Conservation (phyloP, 2,329 filamentous ascomycete species). For the Trichoderma aggressivum region DNA sequence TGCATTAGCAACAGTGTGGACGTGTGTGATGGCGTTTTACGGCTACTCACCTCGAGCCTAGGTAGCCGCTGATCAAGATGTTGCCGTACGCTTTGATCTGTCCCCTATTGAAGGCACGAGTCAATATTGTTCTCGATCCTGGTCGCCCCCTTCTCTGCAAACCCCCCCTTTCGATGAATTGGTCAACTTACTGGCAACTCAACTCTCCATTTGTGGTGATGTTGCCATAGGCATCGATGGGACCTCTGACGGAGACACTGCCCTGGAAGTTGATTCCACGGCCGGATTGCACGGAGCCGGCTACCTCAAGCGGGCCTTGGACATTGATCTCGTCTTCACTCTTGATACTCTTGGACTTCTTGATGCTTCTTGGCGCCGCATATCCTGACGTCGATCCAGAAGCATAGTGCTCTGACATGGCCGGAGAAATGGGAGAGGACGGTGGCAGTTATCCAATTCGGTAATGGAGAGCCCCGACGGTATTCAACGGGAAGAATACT, state of each 20-base stretch:
- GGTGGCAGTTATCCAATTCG: background rate
- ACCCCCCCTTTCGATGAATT: constrained; percentile 33
- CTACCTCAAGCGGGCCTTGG: constrained; percentile 45
- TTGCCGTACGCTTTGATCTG: constrained; percentile 47
- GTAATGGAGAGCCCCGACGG: background rate
- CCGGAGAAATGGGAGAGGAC: background rate
- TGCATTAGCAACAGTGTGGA: background rate
- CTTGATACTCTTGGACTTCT: constrained; percentile 39
- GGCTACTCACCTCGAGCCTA: constrained; percentile 36
- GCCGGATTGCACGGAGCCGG: constrained; percentile 45
- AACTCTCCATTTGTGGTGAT: constrained; percentile 42
- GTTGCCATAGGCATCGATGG: constrained; percentile 46
- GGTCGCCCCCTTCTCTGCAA: background rate
- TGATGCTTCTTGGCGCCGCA: constrained; percentile 25
- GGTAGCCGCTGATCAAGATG: constrained; percentile 40
- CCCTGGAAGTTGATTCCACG: constrained; percentile 44
- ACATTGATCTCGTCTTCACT: constrained; percentile 41
- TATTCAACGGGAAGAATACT: background rate
- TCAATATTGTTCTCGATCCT: constrained; percentile 22
- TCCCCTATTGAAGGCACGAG: constrained; percentile 34
- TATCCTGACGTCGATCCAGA: constrained; percentile 26
- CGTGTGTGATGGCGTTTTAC: background rate
- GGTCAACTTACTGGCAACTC: constrained; percentile 39
- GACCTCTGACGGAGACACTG: constrained; percentile 43
- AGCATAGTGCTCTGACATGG: constrained; percentile 29